phyloP scores from a whole-genome alignment of 2,329 filamentous ascomycete genomes.

The Xylaria multiplex region DNA sequence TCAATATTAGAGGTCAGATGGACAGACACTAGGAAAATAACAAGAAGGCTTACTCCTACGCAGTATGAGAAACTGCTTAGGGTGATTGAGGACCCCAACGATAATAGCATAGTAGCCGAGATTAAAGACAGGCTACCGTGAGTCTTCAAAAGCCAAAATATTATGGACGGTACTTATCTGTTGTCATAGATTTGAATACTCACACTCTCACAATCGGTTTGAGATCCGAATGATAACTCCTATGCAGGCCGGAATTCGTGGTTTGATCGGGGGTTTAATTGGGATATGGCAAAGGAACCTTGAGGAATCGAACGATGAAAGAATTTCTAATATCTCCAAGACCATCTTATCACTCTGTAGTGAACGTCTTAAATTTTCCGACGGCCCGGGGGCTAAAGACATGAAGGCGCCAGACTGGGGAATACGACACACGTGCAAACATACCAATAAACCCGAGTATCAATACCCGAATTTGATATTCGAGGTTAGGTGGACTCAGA shows the following conservation, averaged over 20 bases:
- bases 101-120: not conserved
- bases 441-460: not conserved
- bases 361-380: not conserved
- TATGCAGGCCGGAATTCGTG: not conserved
- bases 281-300: not conserved
- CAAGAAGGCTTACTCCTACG: not conserved
- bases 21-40: not conserved
- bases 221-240: not conserved
- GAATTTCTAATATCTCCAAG: not conserved
- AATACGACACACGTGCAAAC: not conserved
- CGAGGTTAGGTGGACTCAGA: conserved; percentile 9
- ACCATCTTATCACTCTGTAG: not conserved
- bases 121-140: not conserved
- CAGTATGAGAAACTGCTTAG: not conserved
- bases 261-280: not conserved
- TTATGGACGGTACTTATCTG: not conserved
- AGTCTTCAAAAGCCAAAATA: not conserved
- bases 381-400: not conserved
- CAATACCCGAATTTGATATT: not conserved
- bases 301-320: not conserved
- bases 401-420: not conserved
- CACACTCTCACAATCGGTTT: not conserved
- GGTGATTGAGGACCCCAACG: not conserved
- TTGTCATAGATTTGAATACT: conserved; percentile 8
- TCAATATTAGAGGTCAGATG: not conserved